A percentile compares a stretch with the other conserved stretches of the same genome.
Conservation (phyloP, 1,284 basidiomycete genomes). For the Laetiporus sulphureus region DNA sequence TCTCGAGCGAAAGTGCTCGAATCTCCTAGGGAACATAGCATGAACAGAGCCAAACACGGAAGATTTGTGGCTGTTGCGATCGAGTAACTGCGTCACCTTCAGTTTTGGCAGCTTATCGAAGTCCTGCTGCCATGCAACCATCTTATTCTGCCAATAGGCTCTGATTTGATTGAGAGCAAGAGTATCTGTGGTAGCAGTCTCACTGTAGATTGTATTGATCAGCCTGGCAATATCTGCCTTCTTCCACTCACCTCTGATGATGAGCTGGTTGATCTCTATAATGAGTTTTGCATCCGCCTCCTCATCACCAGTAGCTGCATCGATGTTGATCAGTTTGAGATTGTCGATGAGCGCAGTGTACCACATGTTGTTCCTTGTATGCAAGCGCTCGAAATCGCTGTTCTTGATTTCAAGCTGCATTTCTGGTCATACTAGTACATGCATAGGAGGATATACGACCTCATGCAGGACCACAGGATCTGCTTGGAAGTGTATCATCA, state of each 20-base stretch:
- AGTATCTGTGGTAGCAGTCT: constrained; percentile 79
- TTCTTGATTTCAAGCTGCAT: constrained; percentile 88
- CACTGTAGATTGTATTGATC: constrained; percentile 77
- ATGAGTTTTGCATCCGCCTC: constrained; percentile 56
- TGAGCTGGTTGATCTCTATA: constrained; percentile 58
- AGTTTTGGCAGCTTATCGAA: constrained; percentile 73
- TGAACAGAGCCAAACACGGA: constrained; percentile 65
- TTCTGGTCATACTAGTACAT: constrained; percentile 80
- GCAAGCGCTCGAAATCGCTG: constrained; percentile 75
- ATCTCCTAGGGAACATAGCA: constrained; percentile 60
- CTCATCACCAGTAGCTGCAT: constrained; percentile 72
- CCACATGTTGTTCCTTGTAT: constrained; percentile 67
- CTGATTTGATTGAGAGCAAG: constrained; percentile 86
- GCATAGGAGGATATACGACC: constrained; percentile 82
- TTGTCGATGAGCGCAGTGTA: constrained; percentile 69
- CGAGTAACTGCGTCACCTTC: constrained; percentile 35
- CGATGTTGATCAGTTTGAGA: constrained; percentile 66
- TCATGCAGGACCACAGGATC: constrained; percentile 83
- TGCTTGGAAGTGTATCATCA: constrained; percentile 89
- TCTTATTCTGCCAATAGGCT: constrained; percentile 85
- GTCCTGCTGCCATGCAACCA: constrained; percentile 93
- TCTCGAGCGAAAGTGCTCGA: constrained; percentile 46
- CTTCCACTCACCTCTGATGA: constrained; percentile 68
- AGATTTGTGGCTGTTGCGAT: constrained; percentile 43
- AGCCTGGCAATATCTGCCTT: constrained; percentile 69